A percentile compares a stretch with the other conserved stretches of the same genome.
phyloP scores from a whole-genome alignment of 129 eudicot genomes.

The Saposhnikovia divaricata region DNA sequence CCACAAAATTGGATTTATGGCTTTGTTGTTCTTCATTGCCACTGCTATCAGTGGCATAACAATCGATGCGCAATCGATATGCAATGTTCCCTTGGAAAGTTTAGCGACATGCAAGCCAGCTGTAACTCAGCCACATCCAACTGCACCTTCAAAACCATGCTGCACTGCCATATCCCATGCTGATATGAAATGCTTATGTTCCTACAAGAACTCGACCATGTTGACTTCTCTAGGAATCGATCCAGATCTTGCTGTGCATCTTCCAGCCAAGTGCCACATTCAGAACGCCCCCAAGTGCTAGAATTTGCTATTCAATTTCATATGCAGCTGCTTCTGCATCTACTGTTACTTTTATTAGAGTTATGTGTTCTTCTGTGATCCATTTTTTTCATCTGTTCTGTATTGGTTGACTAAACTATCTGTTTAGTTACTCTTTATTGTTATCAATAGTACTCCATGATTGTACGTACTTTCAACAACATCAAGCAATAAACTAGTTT shows the following conservation, averaged over 20 bases:
- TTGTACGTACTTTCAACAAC: no score
- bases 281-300: constrained; percentile 7
- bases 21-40: background rate
- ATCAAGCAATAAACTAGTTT: no score
- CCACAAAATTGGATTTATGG: background rate
- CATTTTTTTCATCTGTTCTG: background rate
- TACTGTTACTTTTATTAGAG: background rate
- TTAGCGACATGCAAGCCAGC: constrained; percentile 1
- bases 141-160: constrained; percentile 6
- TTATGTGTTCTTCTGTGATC: background rate
- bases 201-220: constrained; percentile 12
- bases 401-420: background rate
- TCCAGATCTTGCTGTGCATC: constrained; percentile 18
- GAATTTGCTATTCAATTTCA: background rate
- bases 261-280: constrained; percentile 17
- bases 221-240: constrained; percentile 19
- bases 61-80: background rate
- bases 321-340: background rate
- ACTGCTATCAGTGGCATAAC: background rate
- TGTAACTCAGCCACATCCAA: constrained; percentile 18
- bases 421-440: background rate
- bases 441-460: background rate
- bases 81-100: background rate
- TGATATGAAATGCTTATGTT: constrained; percentile 13
- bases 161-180: constrained; percentile 18